Evolutionary conservation across 352 stramenopile genomes (phyloP), one percentile per base, ranked within the genome.

Genomic region (Pythium dissotocum): DNA sequence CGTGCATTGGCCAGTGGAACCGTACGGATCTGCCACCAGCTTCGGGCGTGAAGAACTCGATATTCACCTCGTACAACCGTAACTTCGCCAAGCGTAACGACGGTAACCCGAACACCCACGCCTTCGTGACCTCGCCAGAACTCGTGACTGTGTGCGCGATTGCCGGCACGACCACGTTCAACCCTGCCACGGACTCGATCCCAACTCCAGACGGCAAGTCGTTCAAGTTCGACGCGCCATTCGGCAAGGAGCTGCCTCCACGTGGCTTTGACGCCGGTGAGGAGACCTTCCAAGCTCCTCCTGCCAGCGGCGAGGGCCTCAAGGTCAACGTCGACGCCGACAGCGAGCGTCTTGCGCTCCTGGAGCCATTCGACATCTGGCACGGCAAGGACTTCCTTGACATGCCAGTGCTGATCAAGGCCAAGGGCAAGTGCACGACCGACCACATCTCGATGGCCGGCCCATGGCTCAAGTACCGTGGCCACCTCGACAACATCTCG

Each of bases 1-100:
- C 93, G 35, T 98, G 93, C 83, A 98, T 98, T 88, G 93, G 93
- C 26, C 91, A 98, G 88, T 98, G 93, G 93, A 97, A 98, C 81
- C 89, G 93, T 71, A 86, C 74, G 6, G 90, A 97, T 69, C 79
- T 95, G 69, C 76, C 89, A 53, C 87, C 88, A 76, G 87, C 89
- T 44, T 83, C 85, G 79, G 91, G 90, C 71, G 79, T 85, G 72
- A 95, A 94, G 76, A 98, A 98, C 86, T 97, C 90, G 61, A 98
- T 98, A 75, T 90, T 98, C 71, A 97, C 91, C 57, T 98, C 93
- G 61, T 98, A 98, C 83, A 98, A 98, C 89, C 82, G 93, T 75
- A 98, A 98, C 86, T 98, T 98, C 54, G 90, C 90, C 65, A 97
- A 97, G 88, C 89, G 93, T 80, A 95, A 96, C 81, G 93, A 98